These are phyloP conservation scores for Crithidia expoeki DNA, from an alignment of 208 protist species.

Conservation along the genomic window DNA sequence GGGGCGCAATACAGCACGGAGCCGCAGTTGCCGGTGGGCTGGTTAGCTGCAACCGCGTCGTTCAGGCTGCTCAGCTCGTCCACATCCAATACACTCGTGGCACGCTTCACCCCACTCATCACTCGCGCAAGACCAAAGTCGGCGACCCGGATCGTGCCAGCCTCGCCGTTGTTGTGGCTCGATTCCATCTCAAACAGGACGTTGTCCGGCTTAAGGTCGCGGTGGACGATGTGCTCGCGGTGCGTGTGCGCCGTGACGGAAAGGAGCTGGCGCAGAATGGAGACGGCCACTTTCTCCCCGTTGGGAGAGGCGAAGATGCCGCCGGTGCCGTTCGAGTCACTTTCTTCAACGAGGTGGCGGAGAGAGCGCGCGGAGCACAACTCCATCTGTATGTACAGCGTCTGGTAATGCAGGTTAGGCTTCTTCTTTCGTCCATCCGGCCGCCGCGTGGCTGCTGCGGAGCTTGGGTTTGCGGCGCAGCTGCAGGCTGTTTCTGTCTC, in stretches of 20 bases:
- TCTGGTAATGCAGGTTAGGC: slow-evolving; percentile 38
- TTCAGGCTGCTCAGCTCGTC: slow-evolving; percentile 28
- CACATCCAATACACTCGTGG: slow-evolving; percentile 48
- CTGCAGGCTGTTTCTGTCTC: not conserved
- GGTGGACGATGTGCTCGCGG: slow-evolving; percentile 73
- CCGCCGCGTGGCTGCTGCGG: not conserved
- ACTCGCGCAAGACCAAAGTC: slow-evolving; percentile 83
- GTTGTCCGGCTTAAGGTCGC: slow-evolving; percentile 87
- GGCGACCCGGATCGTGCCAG: slow-evolving; percentile 77
- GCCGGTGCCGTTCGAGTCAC: slow-evolving; percentile 39
- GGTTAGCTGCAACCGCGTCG: slow-evolving; percentile 14
- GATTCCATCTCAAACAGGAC: slow-evolving; percentile 76
- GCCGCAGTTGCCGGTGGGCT: slow-evolving; percentile 64
- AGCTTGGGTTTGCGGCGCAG: not conserved
- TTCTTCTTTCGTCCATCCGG: not conserved
- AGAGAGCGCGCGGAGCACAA: slow-evolving; percentile 77
- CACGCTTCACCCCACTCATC: slow-evolving; percentile 55
- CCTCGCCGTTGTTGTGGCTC: slow-evolving; percentile 42
- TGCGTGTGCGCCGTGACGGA: slow-evolving; percentile 79
- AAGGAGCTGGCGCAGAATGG: slow-evolving; percentile 81
- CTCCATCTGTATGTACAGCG: slow-evolving; percentile 91
- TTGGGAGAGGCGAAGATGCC: slow-evolving; percentile 52
- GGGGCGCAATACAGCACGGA: slow-evolving; percentile 87
- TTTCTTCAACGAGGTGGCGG: slow-evolving; percentile 74
- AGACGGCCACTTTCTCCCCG: slow-evolving; percentile 64